Evolutionary conservation across 2,329 filamentous ascomycete species (phyloP), one percentile per base, ranked within the genome.

Genomic region (Sphaceloma murrayae): DNA sequence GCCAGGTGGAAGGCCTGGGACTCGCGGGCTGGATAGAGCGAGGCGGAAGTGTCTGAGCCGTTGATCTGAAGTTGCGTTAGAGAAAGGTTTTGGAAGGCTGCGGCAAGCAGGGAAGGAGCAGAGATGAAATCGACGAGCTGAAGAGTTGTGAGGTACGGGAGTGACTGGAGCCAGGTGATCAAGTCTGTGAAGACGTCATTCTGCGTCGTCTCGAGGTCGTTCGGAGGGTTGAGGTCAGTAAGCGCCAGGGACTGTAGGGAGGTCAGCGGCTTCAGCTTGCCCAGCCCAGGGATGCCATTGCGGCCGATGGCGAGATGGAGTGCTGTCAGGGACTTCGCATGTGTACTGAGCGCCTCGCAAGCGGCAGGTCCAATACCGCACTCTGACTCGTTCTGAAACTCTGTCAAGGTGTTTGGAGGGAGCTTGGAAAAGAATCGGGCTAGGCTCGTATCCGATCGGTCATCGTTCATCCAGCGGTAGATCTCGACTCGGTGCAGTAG

Each of bases 401-500:
- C 69, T 46, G 67, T 66, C 8, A 85, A 60, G 1, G 69, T 75
- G 49, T 82, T 70, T 2, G 70, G 66, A 13, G 62, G 67, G 38
- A 85, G 65, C 1, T 67, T 65, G 17, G 62, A 62, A 34, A 85
- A 66, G 53, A 84, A 81, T 2, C 64, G 62, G 1, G 77, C 72
- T 39, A 82, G 64, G 30, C 74, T 66, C 19, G 68, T 60, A 48
- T 84, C 80, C 5, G 71, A 67, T n/a, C 70, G 67, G n/a, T 53
- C 49, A 14, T 55, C 53, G 5, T 48, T 42, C 30, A 30, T 63
- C 69, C 69, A 74, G 31, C 58, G 65, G 49, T 71, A 78, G 45
- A 81, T 75, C 18, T 68, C 73, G 16, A 86, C 59, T 29, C 73
- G 69, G 32, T 68, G 68, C 52, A 86, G 80, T 6, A 70, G 62